Evolutionary conservation across 208 protist genomes (phyloP), one percentile per base, ranked within the genome.

Genomic region (Porcisia hertigi): DNA sequence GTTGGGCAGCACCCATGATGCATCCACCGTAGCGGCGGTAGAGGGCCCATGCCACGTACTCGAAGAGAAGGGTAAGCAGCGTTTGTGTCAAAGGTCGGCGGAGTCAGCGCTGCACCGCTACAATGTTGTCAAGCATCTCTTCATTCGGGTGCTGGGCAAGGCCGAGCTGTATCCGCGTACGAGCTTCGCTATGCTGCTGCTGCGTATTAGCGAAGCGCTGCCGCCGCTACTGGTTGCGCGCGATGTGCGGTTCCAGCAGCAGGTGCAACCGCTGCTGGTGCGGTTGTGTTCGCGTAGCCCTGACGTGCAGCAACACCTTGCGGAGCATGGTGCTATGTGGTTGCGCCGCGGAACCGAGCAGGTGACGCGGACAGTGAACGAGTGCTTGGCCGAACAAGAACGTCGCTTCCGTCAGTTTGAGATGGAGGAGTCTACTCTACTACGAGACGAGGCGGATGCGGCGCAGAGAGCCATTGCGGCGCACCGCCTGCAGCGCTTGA

Each of bases 321-420:
- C 67, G 6, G 64, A 80, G 14, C 83, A 88, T 69, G 83, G 75
- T 7, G 80, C 86, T 20, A 14, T 71, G 73, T 95, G 91, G 91
- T 71, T 95, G 34, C 65, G 69, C 53, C 72, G 83, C 30, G 80
- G 80, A 43, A 69, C 80, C 45, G 66, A 54, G 11, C 75, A 70
- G 14, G 88, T 84, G 52, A 73, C 25, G 25, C 78, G 67, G 63
- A 81, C 71, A 34, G 78, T 91, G 47, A 80, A 86, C 23, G 83
- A 83, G 43, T 85, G 69, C 71, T 64, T 91, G 41, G 83, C 71
- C 11, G 81, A 88, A 53, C 85, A 93, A 76, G 85, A 88, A 58
- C 84, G 80, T 34, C 77, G 83, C 41, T 86, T 93, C 64, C 75
- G 81, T 20, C 82, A 89, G 80, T 93, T 87, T 53, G 91, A 92